Conservation (phyloP, 1,284 basidiomycete genomes). For the Volvariella volvacea region DNA sequence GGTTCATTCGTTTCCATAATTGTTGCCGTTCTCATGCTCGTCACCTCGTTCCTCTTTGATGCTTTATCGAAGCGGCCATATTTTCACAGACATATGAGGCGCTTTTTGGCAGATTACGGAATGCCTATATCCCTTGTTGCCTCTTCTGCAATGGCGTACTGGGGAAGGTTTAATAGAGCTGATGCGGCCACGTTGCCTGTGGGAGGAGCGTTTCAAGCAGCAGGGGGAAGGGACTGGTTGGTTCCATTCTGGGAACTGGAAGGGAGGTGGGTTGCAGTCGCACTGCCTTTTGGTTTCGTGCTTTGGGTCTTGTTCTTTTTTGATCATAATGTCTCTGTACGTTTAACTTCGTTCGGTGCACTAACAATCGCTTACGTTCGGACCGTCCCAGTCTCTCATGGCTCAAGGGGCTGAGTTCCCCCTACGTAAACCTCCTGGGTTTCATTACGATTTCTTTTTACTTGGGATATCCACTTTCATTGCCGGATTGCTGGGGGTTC, state of each 20-base stretch:
- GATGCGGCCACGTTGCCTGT: conserved; percentile 66
- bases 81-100: conserved; percentile 67
- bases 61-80: conserved; percentile 54
- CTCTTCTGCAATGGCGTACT: conserved; percentile 73
- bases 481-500: conserved; percentile 84
- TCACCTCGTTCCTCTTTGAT: conserved; percentile 69
- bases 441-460: conserved; percentile 87
- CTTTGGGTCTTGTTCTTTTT: conserved; percentile 74
- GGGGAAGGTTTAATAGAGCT: conserved; percentile 70
- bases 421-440: conserved; percentile 86
- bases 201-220: conserved; percentile 65
- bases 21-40: conserved; percentile 72
- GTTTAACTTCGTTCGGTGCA: conserved; percentile 16
- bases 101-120: conserved; percentile 81
- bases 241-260: conserved; percentile 90
- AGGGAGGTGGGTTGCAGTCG: conserved; percentile 84
- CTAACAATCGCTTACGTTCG: not conserved
- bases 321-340: conserved; percentile 79
- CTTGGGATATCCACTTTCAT: conserved; percentile 92
- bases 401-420: conserved; percentile 91
- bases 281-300: conserved; percentile 66
- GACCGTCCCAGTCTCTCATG: conserved; percentile 65
- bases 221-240: conserved; percentile 75
- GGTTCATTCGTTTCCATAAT: conserved; percentile 70
- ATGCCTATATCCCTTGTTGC: conserved; percentile 83